phyloP scores from a whole-genome alignment of 2,329 filamentous ascomycete species.

The Alternaria ethzedia region DNA sequence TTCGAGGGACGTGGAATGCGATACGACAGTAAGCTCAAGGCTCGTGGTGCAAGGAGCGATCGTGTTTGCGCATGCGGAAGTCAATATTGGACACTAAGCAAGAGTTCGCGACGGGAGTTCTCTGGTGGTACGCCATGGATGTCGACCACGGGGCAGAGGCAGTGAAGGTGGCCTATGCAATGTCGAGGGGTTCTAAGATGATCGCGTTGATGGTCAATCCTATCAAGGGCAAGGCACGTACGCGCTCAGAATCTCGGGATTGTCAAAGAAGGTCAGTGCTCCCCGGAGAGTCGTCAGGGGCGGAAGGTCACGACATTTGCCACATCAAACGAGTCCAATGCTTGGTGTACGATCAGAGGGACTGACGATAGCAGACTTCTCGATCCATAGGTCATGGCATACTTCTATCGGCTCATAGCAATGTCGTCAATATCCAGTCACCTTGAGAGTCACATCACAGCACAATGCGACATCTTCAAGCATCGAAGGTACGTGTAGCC shows the following conservation, averaged over 20 bases:
- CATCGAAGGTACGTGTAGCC: neutral
- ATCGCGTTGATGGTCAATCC: neutral
- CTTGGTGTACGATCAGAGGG: neutral
- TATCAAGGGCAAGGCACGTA: neutral
- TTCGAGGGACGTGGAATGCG: neutral
- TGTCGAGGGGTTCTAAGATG: neutral
- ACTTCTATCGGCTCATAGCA: neutral
- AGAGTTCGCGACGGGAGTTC: neutral
- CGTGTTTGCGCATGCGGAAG: neutral
- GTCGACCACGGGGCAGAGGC: neutral
- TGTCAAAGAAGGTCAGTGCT: neutral
- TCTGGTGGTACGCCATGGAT: neutral
- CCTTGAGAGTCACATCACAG: neutral
- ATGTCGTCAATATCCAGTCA: neutral
- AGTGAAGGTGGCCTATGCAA: neutral
- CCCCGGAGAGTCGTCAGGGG: neutral
- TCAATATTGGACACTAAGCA: neutral
- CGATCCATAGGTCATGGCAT: neutral
- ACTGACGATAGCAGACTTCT: neutral
- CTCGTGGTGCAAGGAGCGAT: neutral
- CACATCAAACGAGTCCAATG: neutral
- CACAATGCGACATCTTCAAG: neutral
- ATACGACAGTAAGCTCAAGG: neutral
- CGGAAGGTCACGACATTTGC: neutral
- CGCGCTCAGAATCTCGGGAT: neutral